Conservation (phyloP, 306 rosid species). For the Geum urbanum region DNA sequence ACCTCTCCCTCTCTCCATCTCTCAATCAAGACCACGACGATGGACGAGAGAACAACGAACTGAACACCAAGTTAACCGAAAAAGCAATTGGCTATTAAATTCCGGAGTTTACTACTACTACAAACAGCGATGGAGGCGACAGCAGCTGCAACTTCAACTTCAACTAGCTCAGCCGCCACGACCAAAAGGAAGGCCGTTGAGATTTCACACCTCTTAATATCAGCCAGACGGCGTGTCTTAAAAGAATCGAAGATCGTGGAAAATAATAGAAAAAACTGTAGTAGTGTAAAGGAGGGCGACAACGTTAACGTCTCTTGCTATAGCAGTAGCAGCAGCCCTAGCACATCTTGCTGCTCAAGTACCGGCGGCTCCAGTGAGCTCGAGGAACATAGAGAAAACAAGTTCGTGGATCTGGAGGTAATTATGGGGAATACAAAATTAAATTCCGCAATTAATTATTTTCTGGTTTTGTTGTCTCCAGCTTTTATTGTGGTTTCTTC, state of each 20-base stretch:
- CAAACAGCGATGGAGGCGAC: background rate
- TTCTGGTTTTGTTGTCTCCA: conserved; percentile 20
- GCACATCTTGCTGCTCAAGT: conserved; percentile 67
- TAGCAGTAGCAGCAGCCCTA: conserved; percentile 19
- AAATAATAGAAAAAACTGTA: background rate
- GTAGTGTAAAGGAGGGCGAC: background rate
- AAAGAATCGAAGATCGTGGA: conserved; percentile 13
- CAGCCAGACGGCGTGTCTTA: conserved; percentile 12
- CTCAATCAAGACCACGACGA: conserved; percentile 17
- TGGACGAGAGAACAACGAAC: conserved; percentile 30
- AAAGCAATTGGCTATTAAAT: too few relatives aligned
- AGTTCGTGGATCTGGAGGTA: conserved; percentile 77
- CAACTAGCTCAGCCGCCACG: conserved; percentile 18
- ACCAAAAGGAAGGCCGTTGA: conserved; percentile 48
- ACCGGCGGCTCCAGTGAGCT: conserved; percentile 48
- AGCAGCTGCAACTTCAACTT: background rate
- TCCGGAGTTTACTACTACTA: too few relatives aligned
- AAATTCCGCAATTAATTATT: conserved; percentile 22
- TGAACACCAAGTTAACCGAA: conserved; percentile 5
- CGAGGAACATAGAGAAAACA: conserved; percentile 28
- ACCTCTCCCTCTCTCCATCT: conserved; percentile 20
- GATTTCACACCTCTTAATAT: background rate
- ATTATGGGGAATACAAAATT: background rate
- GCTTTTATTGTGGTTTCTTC: conserved; percentile 21
- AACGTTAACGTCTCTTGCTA: background rate